Conservation (phyloP, 495 filamentous ascomycete species). For the Neurospora sp. region DNA sequence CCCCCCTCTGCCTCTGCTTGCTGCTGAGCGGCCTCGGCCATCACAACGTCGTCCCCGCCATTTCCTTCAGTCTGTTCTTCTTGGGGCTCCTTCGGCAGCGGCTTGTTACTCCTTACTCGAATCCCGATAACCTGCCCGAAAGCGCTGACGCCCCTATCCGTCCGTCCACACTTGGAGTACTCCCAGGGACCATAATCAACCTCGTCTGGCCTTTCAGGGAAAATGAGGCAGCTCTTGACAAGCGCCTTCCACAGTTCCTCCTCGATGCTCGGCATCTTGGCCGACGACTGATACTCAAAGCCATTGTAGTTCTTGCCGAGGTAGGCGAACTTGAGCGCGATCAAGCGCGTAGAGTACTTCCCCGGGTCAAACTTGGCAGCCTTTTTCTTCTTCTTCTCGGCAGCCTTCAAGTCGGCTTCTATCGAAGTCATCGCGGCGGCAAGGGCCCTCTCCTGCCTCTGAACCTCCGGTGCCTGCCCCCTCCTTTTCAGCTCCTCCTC, state of each 20-base stretch:
- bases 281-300: constrained; percentile 67
- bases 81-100: constrained; percentile 24
- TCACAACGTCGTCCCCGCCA: neutral
- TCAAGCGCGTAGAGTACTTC: constrained; percentile 69
- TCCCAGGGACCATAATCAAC: constrained; percentile 69
- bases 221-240: constrained; percentile 67
- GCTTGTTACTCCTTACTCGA: constrained; percentile 67
- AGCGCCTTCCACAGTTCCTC: constrained; percentile 87
- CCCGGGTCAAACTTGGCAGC: constrained; percentile 54
- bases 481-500: constrained; percentile 45
- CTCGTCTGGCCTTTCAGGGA: constrained; percentile 47
- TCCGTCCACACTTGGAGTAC: constrained; percentile 90
- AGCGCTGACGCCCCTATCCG: constrained; percentile 86
- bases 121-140: constrained; percentile 92
- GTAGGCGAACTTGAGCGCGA: constrained; percentile 92
- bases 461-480: neutral
- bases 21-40: neutral
- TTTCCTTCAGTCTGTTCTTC: constrained; percentile 1
- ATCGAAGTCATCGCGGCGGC: constrained; percentile 3
- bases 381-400: constrained; percentile 10
- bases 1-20: neutral
- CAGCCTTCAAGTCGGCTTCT: constrained; percentile 1
- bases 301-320: constrained; percentile 85
- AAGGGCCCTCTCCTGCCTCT: neutral
- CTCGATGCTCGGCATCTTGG: constrained; percentile 68